Evolutionary conservation across 192 early-diverging fungal genomes (phyloP).

Genomic region (Backusella australiensis): DNA sequence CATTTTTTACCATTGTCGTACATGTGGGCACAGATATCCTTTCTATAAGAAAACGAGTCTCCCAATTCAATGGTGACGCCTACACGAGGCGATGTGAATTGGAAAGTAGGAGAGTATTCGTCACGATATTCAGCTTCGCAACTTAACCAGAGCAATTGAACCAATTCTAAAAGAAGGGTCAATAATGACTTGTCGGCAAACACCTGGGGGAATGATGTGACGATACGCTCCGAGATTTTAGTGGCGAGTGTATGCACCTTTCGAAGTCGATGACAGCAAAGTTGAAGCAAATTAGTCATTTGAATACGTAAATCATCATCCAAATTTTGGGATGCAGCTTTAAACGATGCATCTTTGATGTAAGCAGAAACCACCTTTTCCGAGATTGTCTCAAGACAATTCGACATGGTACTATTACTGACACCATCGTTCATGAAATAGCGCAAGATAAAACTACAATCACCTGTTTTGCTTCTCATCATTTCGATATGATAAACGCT

Average conservation of each 20-base stretch:
- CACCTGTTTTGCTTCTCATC: slow-evolving; percentile 64
- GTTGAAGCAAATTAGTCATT: slow-evolving; percentile 61
- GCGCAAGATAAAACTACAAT: slow-evolving; percentile 65
- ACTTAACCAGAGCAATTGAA: slow-evolving; percentile 75
- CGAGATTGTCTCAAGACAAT: slow-evolving; percentile 73
- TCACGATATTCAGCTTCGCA: slow-evolving; percentile 74
- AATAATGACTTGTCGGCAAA: slow-evolving; percentile 73
- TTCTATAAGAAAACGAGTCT: slow-evolving; percentile 71
- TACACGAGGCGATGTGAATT: slow-evolving; percentile 60
- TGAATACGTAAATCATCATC: slow-evolving; percentile 49
- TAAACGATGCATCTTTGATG: slow-evolving; percentile 41
- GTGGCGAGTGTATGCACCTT: slow-evolving; percentile 64
- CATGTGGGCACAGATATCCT: slow-evolving; percentile 60
- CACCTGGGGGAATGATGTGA: slow-evolving; percentile 67
- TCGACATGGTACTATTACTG: slow-evolving; percentile 66
- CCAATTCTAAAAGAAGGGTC: slow-evolving; percentile 77
- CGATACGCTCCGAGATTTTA: slow-evolving; percentile 57
- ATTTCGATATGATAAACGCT: slow-evolving; percentile 83
- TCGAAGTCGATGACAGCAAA: slow-evolving; percentile 64
- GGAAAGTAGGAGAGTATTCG: slow-evolving; percentile 71
- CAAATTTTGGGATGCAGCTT: slow-evolving; percentile 44
- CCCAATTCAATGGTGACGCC: slow-evolving; percentile 68
- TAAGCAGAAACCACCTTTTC: slow-evolving; percentile 51
- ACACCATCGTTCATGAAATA: slow-evolving; percentile 89
- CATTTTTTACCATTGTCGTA: slow-evolving; percentile 65